Conservation (phyloP, 805 yeast genomes). For the Teunomyces kruisii region DNA sequence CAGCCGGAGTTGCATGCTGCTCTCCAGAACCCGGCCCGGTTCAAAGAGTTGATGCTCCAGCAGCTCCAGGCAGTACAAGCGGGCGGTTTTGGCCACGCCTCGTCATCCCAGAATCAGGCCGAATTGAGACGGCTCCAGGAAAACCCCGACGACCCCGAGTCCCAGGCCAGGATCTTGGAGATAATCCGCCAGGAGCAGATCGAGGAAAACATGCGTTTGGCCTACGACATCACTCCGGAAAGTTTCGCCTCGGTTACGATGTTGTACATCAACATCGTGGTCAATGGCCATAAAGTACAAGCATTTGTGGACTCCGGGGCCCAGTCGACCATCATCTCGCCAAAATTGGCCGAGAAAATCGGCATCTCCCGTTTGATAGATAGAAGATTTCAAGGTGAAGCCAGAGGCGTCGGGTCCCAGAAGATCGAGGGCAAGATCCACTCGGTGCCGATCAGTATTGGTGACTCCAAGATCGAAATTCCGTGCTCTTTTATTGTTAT, state of each 20-base stretch:
- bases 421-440: conserved; percentile 82
- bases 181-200: conserved; percentile 68
- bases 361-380: conserved; percentile 75
- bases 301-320: conserved; percentile 99
- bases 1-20: conserved; percentile 50
- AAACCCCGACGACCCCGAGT: conserved; percentile 71
- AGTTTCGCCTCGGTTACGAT: conserved; percentile 78
- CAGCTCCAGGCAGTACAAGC: conserved; percentile 28
- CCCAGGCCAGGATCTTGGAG: conserved; percentile 64
- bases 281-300: conserved; percentile 77
- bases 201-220: conserved; percentile 75
- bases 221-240: conserved; percentile 89
- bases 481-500: conserved; percentile 46
- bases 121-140: conserved; percentile 55
- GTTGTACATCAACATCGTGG: conserved; percentile 76
- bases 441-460: conserved; percentile 81
- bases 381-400: conserved; percentile 74
- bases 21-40: conserved; percentile 48
- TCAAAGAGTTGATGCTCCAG: conserved; percentile 40
- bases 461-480: conserved; percentile 41
- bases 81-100: conserved; percentile 3
- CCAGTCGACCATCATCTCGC: conserved; percentile 80
- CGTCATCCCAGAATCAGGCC: conserved; percentile 15
- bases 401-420: conserved; percentile 86
- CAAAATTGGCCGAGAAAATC: conserved; percentile 70